Base-by-base conservation (phyloP, 129 eudicot species). In the Centella asiatica region DNA sequence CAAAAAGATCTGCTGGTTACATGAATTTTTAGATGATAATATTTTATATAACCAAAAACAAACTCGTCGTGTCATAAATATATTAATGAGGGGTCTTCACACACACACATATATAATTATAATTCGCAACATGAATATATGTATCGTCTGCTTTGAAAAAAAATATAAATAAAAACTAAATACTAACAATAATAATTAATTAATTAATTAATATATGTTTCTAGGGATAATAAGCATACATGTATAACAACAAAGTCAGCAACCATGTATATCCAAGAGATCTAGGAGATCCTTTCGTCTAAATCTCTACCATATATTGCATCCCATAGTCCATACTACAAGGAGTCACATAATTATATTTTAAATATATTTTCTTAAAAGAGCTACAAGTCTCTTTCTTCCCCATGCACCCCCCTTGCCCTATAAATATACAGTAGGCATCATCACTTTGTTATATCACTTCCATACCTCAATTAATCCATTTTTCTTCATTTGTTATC, bases 261-360 rank as follows among this genome's bases (percentile, higher is more conserved):
- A 70, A 34, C 24, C n/a, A n/a, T n/a, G n/a, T n/a, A n/a, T 33
- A 62, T 36, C n/a, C 59, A 52, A 28, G 1, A 14, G 22, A 33
- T n/a, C n/a, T n/a, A 59, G 15, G 62, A 65, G 8, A 50, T 25
- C 53, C 24, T 74, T 74, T 53, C 78, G 73, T 74, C 56, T 67
- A 52, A 60, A 44, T 59, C 62, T 67, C 65, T 67, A 64, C 63
- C 64, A 65, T 72, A 55, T 32, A 37, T 37, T 52, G 49, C 64
- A 29, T 66, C n/a, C 54, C 75, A 69, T 69, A 65, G 62, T 8
- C 54, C 75, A 69, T 69, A 65, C 67, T 8, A 33, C 44, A 37
- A 66, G 46, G 72, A 65, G 77, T 20, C 72, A 64, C 60, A 10
- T 3, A 62, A 44, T 34, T 34, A 34, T 34, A 34, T 9, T 3